These are phyloP conservation scores for Aphanomyces euteiches DNA, from an alignment of 352 stramenopile species.

Conservation along the genomic window DNA sequence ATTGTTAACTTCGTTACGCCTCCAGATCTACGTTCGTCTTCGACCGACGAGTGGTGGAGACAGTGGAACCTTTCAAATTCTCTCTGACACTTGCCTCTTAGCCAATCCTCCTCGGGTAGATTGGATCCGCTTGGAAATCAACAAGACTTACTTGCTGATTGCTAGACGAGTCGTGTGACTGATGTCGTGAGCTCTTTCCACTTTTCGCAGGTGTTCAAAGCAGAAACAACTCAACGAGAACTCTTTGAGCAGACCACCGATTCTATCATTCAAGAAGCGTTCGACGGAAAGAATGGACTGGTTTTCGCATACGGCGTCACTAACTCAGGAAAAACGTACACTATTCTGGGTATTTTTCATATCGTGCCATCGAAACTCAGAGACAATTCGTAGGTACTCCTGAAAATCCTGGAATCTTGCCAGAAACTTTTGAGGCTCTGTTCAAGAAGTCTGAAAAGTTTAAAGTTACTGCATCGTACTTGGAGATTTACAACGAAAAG, in stretches of 20 bases:
- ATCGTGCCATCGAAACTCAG: background rate
- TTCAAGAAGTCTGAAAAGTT: conserved; percentile 39
- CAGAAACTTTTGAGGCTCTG: conserved; percentile 66
- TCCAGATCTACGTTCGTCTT: conserved; percentile 31
- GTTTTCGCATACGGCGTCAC: conserved; percentile 98
- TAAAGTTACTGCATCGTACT: conserved; percentile 87
- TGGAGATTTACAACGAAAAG: conserved; percentile 99
- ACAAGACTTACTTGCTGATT: conserved; percentile 35
- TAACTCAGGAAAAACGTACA: conserved; percentile 99
- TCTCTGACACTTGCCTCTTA: conserved; percentile 58
- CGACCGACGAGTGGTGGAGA: conserved; percentile 24
- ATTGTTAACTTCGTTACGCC: conserved; percentile 40
- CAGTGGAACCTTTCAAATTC: conserved; percentile 62
- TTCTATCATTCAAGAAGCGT: conserved; percentile 87
- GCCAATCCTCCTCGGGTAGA: conserved; percentile 45
- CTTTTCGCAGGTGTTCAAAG: conserved; percentile 81
- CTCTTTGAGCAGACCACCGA: conserved; percentile 89
- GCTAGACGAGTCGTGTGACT: conserved; percentile 67
- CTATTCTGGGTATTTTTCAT: conserved; percentile 85
- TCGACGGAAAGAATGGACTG: conserved; percentile 83
- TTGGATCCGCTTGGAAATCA: conserved; percentile 32
- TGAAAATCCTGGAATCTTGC: conserved; percentile 73
- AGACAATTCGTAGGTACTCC: conserved; percentile 27
- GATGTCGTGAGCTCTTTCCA: conserved; percentile 73
- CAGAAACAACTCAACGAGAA: conserved; percentile 76